Evolutionary conservation across 1,139 yeast genomes (phyloP).

Genomic region (Taphrina betulina): DNA sequence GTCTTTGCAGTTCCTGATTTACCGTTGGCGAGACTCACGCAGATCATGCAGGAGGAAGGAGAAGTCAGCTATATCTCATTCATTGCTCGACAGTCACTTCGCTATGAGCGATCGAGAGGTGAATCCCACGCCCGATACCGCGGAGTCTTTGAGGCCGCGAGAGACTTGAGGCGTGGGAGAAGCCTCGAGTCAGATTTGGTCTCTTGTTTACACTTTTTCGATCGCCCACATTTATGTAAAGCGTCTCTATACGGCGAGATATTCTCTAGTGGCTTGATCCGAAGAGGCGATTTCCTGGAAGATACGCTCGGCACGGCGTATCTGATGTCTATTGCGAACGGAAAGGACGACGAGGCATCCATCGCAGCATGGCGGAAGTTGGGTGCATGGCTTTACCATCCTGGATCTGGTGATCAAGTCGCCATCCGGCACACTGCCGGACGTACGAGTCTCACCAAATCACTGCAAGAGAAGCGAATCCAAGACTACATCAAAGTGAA

Average conservation of each 20-base stretch:
- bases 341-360: background rate
- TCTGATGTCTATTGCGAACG: background rate
- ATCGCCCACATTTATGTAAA: slow-evolving; percentile 20
- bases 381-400: slow-evolving; percentile 20
- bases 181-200: background rate
- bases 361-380: background rate
- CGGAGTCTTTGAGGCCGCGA: background rate
- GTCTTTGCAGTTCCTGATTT: background rate
- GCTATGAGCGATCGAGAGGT: background rate
- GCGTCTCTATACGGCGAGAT: slow-evolving; percentile 1
- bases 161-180: background rate
- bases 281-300: slow-evolving; percentile 21
- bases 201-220: slow-evolving; percentile 23
- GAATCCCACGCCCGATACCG: background rate
- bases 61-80: slow-evolving; percentile 16
- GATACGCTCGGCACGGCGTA: slow-evolving; percentile 18
- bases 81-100: slow-evolving; percentile 5
- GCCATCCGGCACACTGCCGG: slow-evolving; percentile 22
- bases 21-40: background rate
- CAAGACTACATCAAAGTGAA: background rate
- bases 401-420: background rate
- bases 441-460: slow-evolving; percentile 2
- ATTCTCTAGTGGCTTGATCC: background rate
- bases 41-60: background rate
- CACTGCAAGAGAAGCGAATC: slow-evolving; percentile 12